phyloP scores from a whole-genome alignment of 257 asterid species.

The Plantago major region DNA sequence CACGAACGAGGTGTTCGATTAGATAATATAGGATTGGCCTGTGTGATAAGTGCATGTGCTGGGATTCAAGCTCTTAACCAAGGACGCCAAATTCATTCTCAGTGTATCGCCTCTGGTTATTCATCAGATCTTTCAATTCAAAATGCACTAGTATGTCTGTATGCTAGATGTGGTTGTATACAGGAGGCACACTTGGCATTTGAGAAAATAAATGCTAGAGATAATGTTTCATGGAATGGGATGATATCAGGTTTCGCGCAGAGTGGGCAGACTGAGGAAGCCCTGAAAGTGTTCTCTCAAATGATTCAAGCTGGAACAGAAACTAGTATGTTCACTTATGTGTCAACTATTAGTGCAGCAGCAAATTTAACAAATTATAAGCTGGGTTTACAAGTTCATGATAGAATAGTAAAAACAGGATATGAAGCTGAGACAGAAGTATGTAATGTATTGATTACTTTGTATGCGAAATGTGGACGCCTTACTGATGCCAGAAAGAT shows the following conservation, averaged over 20 bases:
- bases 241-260: slow-evolving; percentile 88
- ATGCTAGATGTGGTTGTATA: slow-evolving; percentile 75
- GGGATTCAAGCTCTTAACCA: slow-evolving; percentile 69
- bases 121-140: slow-evolving; percentile 65
- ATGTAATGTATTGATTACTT: slow-evolving; percentile 67
- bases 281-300: slow-evolving; percentile 53
- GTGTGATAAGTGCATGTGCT: slow-evolving; percentile 79
- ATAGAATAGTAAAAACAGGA: slow-evolving; percentile 55
- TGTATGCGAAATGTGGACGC: slow-evolving; percentile 81
- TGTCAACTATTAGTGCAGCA: slow-evolving; percentile 78
- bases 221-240: slow-evolving; percentile 70
- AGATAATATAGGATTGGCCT: slow-evolving; percentile 83
- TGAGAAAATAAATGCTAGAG: slow-evolving; percentile 47
- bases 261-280: slow-evolving; percentile 70
- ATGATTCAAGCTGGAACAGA: slow-evolving; percentile 65
- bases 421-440: slow-evolving; percentile 57
- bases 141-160: slow-evolving; percentile 68
- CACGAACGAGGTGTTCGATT: slow-evolving; percentile 49
- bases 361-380: slow-evolving; percentile 64
- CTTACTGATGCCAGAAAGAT: slow-evolving; percentile 55
- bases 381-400: slow-evolving; percentile 70
- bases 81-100: slow-evolving; percentile 76
- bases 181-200: slow-evolving; percentile 53
- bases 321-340: slow-evolving; percentile 72
- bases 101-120: slow-evolving; percentile 59